phyloP scores from a whole-genome alignment of 1,139 yeast species.

The Yamadazyma membranifaciens region DNA sequence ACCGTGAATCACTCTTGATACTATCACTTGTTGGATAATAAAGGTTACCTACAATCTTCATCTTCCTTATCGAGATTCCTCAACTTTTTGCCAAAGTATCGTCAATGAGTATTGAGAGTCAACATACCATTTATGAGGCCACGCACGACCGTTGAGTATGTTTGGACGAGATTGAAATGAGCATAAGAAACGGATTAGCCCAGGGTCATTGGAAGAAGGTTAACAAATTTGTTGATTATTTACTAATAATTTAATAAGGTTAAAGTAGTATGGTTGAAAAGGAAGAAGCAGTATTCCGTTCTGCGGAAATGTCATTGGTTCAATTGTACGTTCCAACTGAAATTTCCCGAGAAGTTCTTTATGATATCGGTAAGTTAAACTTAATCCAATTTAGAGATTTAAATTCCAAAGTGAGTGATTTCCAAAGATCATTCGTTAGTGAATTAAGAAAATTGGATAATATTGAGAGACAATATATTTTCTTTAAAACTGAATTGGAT shows the following conservation, averaged over 20 bases:
- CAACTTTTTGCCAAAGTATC: not conserved
- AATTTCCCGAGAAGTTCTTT: slow-evolving; percentile 62
- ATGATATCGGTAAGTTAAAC: slow-evolving; percentile 63
- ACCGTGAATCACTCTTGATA: no score
- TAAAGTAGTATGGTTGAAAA: slow-evolving; percentile 16
- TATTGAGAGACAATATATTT: slow-evolving; percentile 61
- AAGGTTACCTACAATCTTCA: no score
- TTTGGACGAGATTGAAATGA: not conserved
- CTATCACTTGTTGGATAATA: no score
- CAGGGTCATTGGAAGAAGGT: not conserved
- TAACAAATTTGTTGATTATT: not conserved
- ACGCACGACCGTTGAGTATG: slow-evolving; percentile 20
- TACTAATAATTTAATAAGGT: not conserved
- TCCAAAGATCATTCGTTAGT: slow-evolving; percentile 70
- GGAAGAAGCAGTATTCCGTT: slow-evolving; percentile 76
- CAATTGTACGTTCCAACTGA: slow-evolving; percentile 75
- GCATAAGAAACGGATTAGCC: not conserved
- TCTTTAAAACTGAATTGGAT: slow-evolving; percentile 49
- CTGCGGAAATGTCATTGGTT: slow-evolving; percentile 79
- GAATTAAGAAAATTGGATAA: slow-evolving; percentile 69
- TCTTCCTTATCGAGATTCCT: no score
- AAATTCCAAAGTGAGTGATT: slow-evolving; percentile 63
- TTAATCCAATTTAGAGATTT: slow-evolving; percentile 68
- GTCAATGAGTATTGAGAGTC: no score
- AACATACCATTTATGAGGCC: slow-evolving; percentile 22